Conservation (phyloP, 257 asterid genomes). For the Solanum habrochaites region DNA sequence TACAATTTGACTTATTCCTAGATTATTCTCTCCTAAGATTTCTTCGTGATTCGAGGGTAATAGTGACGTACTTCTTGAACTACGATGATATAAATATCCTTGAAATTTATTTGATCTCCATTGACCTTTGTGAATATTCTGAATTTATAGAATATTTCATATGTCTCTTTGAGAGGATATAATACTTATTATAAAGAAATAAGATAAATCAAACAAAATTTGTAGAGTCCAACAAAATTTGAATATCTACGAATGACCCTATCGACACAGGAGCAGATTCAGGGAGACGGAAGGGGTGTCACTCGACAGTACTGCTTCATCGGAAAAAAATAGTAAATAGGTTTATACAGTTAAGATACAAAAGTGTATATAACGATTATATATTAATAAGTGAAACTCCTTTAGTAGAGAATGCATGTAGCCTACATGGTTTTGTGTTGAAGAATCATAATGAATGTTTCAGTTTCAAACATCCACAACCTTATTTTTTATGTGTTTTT, state of each 20-base stretch:
- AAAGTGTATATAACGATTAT: too few species aligned
- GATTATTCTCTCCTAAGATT: background rate
- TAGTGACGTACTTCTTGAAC: background rate
- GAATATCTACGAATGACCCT: background rate
- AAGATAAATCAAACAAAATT: background rate
- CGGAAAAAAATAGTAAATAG: too few species aligned
- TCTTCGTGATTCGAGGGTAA: background rate
- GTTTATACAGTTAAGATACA: too few species aligned
- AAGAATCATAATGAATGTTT: background rate
- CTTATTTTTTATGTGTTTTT: too few species aligned
- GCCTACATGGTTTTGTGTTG: background rate
- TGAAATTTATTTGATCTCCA: background rate
- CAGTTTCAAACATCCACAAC: background rate
- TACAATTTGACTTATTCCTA: background rate
- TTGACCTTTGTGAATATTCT: background rate
- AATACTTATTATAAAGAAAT: too few species aligned
- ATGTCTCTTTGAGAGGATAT: background rate
- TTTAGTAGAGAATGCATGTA: background rate
- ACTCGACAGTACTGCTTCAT: background rate
- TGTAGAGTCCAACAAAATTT: too few species aligned
- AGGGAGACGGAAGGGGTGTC: background rate
- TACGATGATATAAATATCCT: background rate
- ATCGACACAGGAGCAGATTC: background rate
- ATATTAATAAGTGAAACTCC: background rate
- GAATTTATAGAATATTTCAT: too few species aligned